Conservation (phyloP, 23 red algal species). For the Gracilaria gracilis region DNA sequence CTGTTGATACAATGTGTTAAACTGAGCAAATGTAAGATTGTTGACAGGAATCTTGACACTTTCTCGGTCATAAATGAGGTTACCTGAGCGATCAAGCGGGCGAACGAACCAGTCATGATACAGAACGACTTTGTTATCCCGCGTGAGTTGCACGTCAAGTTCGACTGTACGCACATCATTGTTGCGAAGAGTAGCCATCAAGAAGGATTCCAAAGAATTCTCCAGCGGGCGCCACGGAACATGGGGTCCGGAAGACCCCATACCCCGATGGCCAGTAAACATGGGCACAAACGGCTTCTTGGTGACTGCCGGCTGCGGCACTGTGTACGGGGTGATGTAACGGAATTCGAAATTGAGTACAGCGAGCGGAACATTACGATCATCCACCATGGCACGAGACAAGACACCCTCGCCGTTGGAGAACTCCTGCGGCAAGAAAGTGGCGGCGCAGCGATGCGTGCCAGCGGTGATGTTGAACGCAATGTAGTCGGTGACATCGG, state of each 20-base stretch:
- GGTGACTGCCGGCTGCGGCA: neutral
- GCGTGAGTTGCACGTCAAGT: slow-evolving; percentile 93
- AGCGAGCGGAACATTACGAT: slow-evolving; percentile 2
- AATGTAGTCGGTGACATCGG: neutral
- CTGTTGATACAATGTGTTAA: slow-evolving; percentile 13
- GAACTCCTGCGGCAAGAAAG: neutral
- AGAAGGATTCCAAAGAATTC: slow-evolving; percentile 88
- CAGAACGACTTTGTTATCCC: slow-evolving; percentile 80
- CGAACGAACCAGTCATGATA: slow-evolving; percentile 91
- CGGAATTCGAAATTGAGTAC: slow-evolving; percentile 5
- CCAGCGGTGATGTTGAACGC: neutral
- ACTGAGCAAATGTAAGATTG: slow-evolving; percentile 38
- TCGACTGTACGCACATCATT: slow-evolving; percentile 71
- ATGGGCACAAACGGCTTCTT: slow-evolving; percentile 28
- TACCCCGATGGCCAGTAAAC: slow-evolving; percentile 90
- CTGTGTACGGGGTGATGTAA: slow-evolving; percentile 1
- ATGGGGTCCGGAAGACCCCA: slow-evolving; percentile 66
- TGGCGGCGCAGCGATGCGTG: neutral
- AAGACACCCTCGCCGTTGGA: neutral
- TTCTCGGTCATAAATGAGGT: slow-evolving; percentile 27
- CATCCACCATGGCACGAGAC: slow-evolving; percentile 4
- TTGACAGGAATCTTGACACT: slow-evolving; percentile 21
- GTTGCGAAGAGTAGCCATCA: slow-evolving; percentile 70
- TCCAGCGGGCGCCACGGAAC: slow-evolving; percentile 72
- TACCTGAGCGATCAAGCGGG: slow-evolving; percentile 37